Base-by-base conservation (phyloP, 2,329 filamentous ascomycete species). In the Magnaporthales sp. region DNA sequence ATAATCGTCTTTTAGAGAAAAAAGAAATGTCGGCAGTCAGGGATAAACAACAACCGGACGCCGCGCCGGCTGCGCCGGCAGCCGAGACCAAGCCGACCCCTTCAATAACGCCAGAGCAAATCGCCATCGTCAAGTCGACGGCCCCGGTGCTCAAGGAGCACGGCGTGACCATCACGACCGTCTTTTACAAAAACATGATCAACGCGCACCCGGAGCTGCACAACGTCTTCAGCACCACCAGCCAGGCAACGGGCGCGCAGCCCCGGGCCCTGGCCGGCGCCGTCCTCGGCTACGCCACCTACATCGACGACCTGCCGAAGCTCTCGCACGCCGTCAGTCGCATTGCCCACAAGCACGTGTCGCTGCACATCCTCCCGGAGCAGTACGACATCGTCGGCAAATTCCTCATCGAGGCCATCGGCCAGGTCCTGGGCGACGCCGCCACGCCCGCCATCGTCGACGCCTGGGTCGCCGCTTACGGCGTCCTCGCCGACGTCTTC, bases 291-390 rank as follows among this genome's bases (percentile, higher is more conserved):
- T 93, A 93, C 73, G 91, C 91, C 63, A 79, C 82, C 38, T 83
- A 92, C 76, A 89, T 93, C 73, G 89, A 92, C 75, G 83, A 92
- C 73, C 82, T 91, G 0, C 83, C 81, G 62, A 84, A 80, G 24
- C 80, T 93, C 4, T 75, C 75, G 13, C 80, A 84, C 32, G 79
- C 78, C 38, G 80, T 86, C 15, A 88, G 91, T 75, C 84, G 88
- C 72, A 92, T 94, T 70, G 89, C 88, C 67, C 86, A 92, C 72
- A 93, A 92, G 78, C 91, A 93, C 73, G 89, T 83, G 27, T 89
- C 86, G 1, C 81, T 93, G n/a, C 86, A 85, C 73, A 84, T 93
- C 72, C 78, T 81, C 69, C 82, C 90, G 0, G 88, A 87, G 26
- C 87, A 92, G 66, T 93, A 93, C 74, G 77, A 81, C 65, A 83